Conservation (phyloP, 345 rosid genomes). For the Boechera divaricarpa region DNA sequence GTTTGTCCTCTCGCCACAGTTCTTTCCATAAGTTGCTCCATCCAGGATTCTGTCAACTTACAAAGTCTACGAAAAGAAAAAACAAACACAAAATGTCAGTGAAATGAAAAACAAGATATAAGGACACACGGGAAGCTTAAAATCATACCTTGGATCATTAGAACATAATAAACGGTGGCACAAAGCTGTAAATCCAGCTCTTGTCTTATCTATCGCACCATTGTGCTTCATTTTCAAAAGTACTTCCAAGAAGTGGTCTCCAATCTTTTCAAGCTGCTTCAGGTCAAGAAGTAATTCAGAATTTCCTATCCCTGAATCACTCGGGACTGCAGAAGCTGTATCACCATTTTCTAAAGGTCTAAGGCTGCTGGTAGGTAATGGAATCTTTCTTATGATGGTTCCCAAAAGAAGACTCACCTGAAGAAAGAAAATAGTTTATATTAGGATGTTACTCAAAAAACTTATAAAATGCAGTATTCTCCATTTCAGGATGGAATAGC, state of each 20-base stretch:
- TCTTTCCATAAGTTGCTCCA: slow-evolving; percentile 94
- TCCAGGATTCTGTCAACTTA: slow-evolving; percentile 88
- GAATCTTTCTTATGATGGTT: slow-evolving; percentile 87
- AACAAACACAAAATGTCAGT: slow-evolving; percentile 17
- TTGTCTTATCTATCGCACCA: slow-evolving; percentile 97
- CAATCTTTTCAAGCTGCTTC: slow-evolving; percentile 84
- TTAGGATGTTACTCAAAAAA: slow-evolving; percentile 14
- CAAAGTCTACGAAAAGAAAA: slow-evolving; percentile 67
- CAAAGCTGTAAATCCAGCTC: slow-evolving; percentile 96
- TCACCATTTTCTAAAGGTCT: slow-evolving; percentile 49
- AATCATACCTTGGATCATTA: slow-evolving; percentile 73
- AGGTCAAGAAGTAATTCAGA: slow-evolving; percentile 68
- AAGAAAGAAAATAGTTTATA: slow-evolving; percentile 46
- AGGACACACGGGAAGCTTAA: slow-evolving; percentile 19
- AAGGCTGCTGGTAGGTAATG: slow-evolving; percentile 64
- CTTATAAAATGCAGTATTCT: slow-evolving; percentile 2
- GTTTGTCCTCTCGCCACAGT: slow-evolving; percentile 85
- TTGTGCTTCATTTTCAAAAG: slow-evolving; percentile 96
- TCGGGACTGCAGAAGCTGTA: slow-evolving; percentile 44
- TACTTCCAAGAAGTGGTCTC: slow-evolving; percentile 94
- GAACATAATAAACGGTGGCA: slow-evolving; percentile 97
- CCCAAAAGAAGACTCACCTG: slow-evolving; percentile 98
- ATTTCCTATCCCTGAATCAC: slow-evolving; percentile 36
- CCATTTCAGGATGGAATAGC: slow-evolving; percentile 10
- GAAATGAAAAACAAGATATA: slow-evolving; percentile 1